Conservation (phyloP, 108 stramenopile species). For the Skeletonema grethae region DNA sequence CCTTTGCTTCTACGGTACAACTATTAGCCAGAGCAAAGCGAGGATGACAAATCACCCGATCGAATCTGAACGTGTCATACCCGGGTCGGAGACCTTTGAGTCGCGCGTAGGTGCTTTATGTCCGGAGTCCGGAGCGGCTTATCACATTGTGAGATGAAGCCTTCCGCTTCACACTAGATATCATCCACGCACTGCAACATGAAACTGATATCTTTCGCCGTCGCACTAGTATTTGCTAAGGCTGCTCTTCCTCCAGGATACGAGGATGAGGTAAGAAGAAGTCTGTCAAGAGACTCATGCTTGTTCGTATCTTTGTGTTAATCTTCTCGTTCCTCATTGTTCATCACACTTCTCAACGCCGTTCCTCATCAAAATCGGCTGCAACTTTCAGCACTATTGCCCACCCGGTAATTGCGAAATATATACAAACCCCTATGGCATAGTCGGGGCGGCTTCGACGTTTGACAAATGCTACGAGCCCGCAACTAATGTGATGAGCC, state of each 20-base stretch:
- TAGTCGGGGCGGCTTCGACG: constrained; percentile 1
- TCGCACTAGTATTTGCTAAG: not conserved
- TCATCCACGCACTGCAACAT: not conserved
- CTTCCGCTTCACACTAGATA: too few species aligned
- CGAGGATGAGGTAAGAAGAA: constrained; percentile 10
- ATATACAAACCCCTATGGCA: constrained; percentile 19
- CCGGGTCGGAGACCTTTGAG: too few species aligned
- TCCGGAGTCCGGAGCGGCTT: too few species aligned
- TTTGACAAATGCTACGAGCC: constrained; percentile 20
- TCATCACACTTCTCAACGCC: too few species aligned
- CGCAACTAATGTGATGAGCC: not conserved
- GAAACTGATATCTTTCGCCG: not conserved
- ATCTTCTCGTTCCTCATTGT: not conserved
- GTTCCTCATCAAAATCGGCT: not conserved
- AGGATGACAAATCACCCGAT: too few species aligned
- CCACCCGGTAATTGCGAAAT: constrained; percentile 8
- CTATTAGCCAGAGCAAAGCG: too few species aligned
- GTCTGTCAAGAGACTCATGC: not conserved
- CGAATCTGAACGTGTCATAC: too few species aligned
- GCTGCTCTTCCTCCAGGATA: constrained; percentile 34
- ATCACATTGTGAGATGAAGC: too few species aligned
- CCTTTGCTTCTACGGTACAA: too few species aligned
- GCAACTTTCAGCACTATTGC: constrained; percentile 6
- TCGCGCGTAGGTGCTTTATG: too few species aligned
- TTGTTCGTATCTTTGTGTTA: not conserved